Base-by-base conservation (phyloP, 768 basidiomycete species). In the Tylopilus plumbeoviolaceoides region DNA sequence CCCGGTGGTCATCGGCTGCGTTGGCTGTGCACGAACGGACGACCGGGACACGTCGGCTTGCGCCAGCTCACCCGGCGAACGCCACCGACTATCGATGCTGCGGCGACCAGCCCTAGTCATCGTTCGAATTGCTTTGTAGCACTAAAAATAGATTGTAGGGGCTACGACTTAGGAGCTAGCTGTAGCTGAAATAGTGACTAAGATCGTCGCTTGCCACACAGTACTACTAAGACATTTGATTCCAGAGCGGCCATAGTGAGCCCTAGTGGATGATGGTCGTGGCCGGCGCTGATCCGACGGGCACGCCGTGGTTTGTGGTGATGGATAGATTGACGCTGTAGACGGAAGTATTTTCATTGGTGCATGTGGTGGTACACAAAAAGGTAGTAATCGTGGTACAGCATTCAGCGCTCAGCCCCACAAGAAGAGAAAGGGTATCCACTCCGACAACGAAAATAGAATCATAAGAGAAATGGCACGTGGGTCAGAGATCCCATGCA, bases 401-500 rank as follows among this genome's bases (percentile, higher is more conserved):
- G 7, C 17, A 15, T 17, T 36, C 33, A 35, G 33, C 33, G 12
- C 36, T 36, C 17, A 17, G 15, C 5, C 15, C 7, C 2, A 38
- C n/a, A 38, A 38, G n/a, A 38, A 18, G n/a, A 38, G 6, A 9
- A 23, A 5, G 48, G 49, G 49, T 50, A 36, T 50, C 12, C 28
- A 35, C 12, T 18, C 17, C 38, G 9, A 1, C 38, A 38, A 38
- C 23, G 5, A 39, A 27, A 40, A 55, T 14, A 30, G 28, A 39
- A 5, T 7, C 20, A 40, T 5, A 21, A 3, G 14, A 35, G 47
- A 42, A 18, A 28, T 30, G 6, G 18, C 25, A 45, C n/a, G 38
- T 36, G 35, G 14, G 18, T 58, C 55, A 70, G 5, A 68, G 33
- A 35, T 54, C 57, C 67, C 67, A 68, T 5, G 56, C 48, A 11